Percentiles rank a stretch among this genome's conserved stretches.
Evolutionary conservation across 768 basidiomycete genomes (phyloP).

Genomic region (Lactarius psammicola): DNA sequence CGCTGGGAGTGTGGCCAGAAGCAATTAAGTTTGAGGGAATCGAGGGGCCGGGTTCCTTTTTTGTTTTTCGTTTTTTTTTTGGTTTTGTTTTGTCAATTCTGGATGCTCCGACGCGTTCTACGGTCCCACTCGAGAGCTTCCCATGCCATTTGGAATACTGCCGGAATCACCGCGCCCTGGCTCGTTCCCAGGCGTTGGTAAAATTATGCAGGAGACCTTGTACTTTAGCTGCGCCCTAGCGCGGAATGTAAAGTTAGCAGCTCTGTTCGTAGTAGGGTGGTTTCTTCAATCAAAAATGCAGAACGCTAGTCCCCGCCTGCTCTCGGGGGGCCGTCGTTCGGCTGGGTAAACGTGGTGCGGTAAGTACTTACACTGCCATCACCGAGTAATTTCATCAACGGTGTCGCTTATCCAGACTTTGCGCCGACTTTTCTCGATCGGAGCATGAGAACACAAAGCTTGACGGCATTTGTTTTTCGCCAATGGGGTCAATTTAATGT

Average conservation of each 20-base stretch:
- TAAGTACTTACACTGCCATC: neutral
- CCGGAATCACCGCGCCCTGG: neutral
- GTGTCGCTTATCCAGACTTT: neutral
- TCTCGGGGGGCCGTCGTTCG: neutral
- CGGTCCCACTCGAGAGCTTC: neutral
- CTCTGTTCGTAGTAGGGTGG: neutral
- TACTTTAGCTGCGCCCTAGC: neutral
- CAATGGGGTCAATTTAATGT: constrained; percentile 1
- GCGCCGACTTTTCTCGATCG: constrained; percentile 8
- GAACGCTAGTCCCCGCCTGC: neutral
- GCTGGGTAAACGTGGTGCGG: neutral
- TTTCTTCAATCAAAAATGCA: neutral
- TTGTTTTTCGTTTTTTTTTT: neutral
- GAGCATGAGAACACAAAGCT: constrained; percentile 10
- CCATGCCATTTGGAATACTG: neutral
- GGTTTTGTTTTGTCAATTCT: neutral
- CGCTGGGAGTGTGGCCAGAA: constrained; percentile 1
- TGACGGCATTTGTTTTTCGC: constrained; percentile 9
- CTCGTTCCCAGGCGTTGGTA: neutral
- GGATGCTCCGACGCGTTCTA: neutral
- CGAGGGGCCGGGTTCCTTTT: neutral
- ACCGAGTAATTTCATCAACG: neutral
- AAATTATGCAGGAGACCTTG: neutral
- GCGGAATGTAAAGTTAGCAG: neutral
- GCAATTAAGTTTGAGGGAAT: constrained; percentile 2